Conservation (phyloP, 2,329 filamentous ascomycete genomes). For the Aspergillus sp. region DNA sequence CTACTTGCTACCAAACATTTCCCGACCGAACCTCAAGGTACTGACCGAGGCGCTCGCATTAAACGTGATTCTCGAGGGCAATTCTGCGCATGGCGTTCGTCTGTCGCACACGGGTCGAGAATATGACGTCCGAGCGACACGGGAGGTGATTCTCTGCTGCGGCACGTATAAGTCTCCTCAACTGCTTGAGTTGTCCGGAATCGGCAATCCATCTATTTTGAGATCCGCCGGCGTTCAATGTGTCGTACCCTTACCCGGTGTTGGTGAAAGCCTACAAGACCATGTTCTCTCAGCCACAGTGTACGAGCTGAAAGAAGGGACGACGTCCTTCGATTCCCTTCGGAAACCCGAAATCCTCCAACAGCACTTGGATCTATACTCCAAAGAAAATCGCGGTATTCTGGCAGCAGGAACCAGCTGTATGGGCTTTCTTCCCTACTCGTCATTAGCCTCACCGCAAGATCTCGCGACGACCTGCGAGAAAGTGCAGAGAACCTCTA, state of each 20-base stretch:
- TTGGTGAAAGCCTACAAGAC: constrained; percentile 52
- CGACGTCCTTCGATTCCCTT: constrained; percentile 10
- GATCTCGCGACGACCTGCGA: constrained; percentile 2
- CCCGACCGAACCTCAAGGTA: constrained; percentile 45
- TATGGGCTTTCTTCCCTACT: constrained; percentile 10
- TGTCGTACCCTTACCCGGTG: constrained; percentile 42
- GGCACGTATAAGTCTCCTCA: constrained; percentile 59
- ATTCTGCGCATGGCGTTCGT: constrained; percentile 36
- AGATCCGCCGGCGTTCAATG: constrained; percentile 38
- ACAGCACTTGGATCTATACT: constrained; percentile 10
- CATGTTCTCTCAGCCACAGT: constrained; percentile 24
- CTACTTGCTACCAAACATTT: constrained; percentile 35
- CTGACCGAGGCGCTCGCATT: constrained; percentile 46
- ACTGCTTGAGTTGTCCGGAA: constrained; percentile 60
- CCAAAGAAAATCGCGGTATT: constrained; percentile 3
- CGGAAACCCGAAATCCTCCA: not conserved
- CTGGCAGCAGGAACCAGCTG: constrained; percentile 3
- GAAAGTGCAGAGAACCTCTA: not conserved
- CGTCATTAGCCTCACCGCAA: not conserved
- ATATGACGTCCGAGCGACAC: constrained; percentile 31
- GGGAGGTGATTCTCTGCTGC: constrained; percentile 59
- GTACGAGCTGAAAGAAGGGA: constrained; percentile 15
- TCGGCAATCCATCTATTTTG: constrained; percentile 50
- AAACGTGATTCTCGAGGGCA: constrained; percentile 16
- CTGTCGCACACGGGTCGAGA: constrained; percentile 39